These are phyloP conservation scores for Penicillium angulare DNA, from an alignment of 495 filamentous ascomycete genomes.

Conservation along the genomic window DNA sequence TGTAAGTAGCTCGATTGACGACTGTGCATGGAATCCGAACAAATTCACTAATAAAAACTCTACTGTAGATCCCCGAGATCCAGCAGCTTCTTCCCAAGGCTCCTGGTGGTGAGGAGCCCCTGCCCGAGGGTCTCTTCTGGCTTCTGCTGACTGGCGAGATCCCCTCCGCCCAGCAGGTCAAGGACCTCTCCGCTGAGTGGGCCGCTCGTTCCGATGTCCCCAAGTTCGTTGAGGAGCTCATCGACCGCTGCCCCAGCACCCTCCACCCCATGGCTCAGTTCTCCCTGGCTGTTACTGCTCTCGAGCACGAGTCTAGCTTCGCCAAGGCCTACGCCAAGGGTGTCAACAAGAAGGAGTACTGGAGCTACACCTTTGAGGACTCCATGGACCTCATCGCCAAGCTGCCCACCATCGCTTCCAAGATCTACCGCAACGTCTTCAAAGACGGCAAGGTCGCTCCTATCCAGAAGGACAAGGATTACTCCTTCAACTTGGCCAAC, in stretches of 20 bases:
- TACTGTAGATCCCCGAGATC: constrained; percentile 86
- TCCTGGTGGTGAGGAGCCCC: constrained; percentile 89
- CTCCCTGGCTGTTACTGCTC: constrained; percentile 93
- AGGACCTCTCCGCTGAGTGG: constrained; percentile 96
- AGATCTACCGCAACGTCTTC: constrained; percentile 99
- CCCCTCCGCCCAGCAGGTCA: constrained; percentile 94
- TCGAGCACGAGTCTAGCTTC: constrained; percentile 97
- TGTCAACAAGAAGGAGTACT: constrained; percentile 98
- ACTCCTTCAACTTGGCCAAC: constrained; percentile 97
- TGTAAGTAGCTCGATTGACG: constrained; percentile 38
- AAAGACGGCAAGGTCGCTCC: constrained; percentile 97
- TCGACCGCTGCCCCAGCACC: constrained; percentile 97
- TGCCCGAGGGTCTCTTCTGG: constrained; percentile 99
- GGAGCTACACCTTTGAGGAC: constrained; percentile 98
- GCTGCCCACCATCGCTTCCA: constrained; percentile 94
- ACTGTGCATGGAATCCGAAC: neutral
- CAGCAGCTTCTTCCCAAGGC: constrained; percentile 96
- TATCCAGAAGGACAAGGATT: constrained; percentile 97
- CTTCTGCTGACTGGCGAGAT: constrained; percentile 96
- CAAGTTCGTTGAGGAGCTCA: constrained; percentile 97
- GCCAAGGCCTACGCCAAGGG: constrained; percentile 98
- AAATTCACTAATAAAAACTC: constrained; percentile 14
- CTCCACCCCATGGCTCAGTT: constrained; percentile 99
- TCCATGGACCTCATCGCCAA: constrained; percentile 99
- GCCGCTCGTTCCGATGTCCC: constrained; percentile 94